These are phyloP conservation scores for Penicillium occitanis DNA, from an alignment of 2,329 filamentous ascomycete species.

Conservation along the genomic window DNA sequence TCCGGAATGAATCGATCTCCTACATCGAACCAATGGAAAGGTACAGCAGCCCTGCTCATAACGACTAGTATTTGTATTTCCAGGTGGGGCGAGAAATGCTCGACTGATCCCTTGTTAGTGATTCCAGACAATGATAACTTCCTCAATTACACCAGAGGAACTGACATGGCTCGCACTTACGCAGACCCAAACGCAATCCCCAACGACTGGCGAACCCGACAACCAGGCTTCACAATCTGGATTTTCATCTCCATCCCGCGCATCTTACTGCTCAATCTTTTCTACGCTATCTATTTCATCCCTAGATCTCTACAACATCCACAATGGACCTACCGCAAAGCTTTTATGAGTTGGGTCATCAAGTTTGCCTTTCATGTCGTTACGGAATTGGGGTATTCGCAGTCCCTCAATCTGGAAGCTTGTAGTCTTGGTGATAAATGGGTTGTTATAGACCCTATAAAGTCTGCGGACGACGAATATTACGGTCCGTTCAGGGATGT, in stretches of 20 bases:
- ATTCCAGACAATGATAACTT: not conserved
- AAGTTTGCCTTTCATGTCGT: not conserved
- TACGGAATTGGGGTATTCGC: not conserved
- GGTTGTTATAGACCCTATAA: not conserved
- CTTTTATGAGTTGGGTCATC: not conserved
- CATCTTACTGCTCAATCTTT: not conserved
- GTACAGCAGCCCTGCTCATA: not conserved
- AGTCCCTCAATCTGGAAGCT: not conserved
- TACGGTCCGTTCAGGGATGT: not conserved
- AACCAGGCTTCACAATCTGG: constrained; percentile 15
- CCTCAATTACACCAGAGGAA: not conserved
- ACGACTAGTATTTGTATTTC: not conserved
- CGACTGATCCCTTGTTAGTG: not conserved
- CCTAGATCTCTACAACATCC: constrained; percentile 2
- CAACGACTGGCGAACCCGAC: constrained; percentile 13
- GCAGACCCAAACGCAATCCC: constrained; percentile 8
- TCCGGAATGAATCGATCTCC: no score
- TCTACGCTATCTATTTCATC: constrained; percentile 15
- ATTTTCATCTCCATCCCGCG: constrained; percentile 1
- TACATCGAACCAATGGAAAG: not conserved
- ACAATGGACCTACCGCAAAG: constrained; percentile 16
- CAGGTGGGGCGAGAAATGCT: not conserved
- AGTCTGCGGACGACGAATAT: not conserved
- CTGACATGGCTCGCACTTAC: not conserved
- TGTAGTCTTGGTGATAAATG: not conserved